Conservation (phyloP, 2,329 filamentous ascomycete species). For the Microdochium nivale region DNA sequence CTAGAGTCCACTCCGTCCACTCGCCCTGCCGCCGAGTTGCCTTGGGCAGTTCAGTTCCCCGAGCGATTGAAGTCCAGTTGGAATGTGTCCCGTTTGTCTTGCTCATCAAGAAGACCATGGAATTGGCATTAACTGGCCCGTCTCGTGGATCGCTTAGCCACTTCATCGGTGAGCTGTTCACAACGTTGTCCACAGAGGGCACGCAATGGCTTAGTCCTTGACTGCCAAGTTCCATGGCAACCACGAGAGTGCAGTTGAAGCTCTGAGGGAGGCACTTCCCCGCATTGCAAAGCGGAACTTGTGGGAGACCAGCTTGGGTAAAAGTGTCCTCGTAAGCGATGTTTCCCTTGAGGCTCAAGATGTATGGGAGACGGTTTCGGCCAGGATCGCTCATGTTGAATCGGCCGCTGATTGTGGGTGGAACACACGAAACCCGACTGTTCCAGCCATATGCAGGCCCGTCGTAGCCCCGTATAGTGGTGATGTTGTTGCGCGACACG, state of each 20-base stretch:
- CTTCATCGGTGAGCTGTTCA: slow-evolving; percentile 3
- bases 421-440: slow-evolving; percentile 5
- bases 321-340: slow-evolving; percentile 9
- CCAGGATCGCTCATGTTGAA: slow-evolving; percentile 3
- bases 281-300: slow-evolving; percentile 5
- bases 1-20: slow-evolving; percentile 5
- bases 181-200: slow-evolving; percentile 5
- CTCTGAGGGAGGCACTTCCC: slow-evolving; percentile 7
- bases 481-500: slow-evolving; percentile 4
- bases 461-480: slow-evolving; percentile 6
- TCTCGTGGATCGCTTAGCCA: slow-evolving; percentile 4
- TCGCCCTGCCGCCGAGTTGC: slow-evolving; percentile 3
- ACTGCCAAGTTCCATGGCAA: slow-evolving; percentile 2
- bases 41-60: slow-evolving; percentile 2
- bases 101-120: slow-evolving; percentile 5
- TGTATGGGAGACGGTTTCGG: slow-evolving; percentile 4
- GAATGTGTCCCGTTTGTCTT: slow-evolving; percentile 5
- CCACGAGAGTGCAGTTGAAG: slow-evolving; percentile 11
- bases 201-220: slow-evolving; percentile 6
- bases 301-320: slow-evolving; percentile 5
- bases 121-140: slow-evolving; percentile 5
- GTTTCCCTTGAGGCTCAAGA: slow-evolving; percentile 6
- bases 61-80: slow-evolving; percentile 4
- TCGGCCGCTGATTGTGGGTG: slow-evolving; percentile 4
- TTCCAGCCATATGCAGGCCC: slow-evolving; percentile 8